Evolutionary conservation across 2,329 filamentous ascomycete species (phyloP), one percentile per base, ranked within the genome.

Genomic region (Xylaria hypoxylon): DNA sequence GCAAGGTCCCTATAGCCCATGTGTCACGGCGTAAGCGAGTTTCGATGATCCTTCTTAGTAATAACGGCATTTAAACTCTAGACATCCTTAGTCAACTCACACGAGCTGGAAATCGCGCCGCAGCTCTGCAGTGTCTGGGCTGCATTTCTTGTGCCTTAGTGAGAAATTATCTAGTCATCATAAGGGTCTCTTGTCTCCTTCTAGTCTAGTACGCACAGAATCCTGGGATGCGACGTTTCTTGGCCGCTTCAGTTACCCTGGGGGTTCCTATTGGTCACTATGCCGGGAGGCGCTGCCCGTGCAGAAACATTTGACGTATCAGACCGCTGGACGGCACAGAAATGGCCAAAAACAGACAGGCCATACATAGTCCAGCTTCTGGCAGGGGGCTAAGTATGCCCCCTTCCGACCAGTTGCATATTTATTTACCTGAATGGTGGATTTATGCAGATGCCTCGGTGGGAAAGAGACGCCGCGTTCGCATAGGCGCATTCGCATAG

Each of bases 241-340:
- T 48, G 48, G 57, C 51, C 57, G 33, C 56, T 44, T 33, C 57
- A 52, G 61, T 51, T 65, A 31, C 40, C 19, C 31, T 67, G 44
- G 40, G 26, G 33, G n/a, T 33, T 65, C 42, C 35, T 51, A 67
- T 64, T 67, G 61, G 65, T 28, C 19, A 47, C 35, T 42, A 19
- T 40, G 5, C 17, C 13, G 56, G 31, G 26, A 19, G 33, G 42
- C 35, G 31, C 50, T 51, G 45, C 33, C 35, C 13, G 28, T 48
- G 47, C 62, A 60, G 65, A 65, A 68, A 68, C 65, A 40, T 40
- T 64, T 57, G 58, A 62, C 65, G 65, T 68, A 68, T 68, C 65
- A 68, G 57, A 38, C 24, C 51, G 19, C 40, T 26, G 19, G 33
- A 55, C 26, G 62, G 51, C 58, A 47, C 58, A 68, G 58, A 53